Evolutionary conservation across 805 yeast genomes (phyloP), one percentile per base, ranked within the genome.

Genomic region (Candida ortonii): DNA sequence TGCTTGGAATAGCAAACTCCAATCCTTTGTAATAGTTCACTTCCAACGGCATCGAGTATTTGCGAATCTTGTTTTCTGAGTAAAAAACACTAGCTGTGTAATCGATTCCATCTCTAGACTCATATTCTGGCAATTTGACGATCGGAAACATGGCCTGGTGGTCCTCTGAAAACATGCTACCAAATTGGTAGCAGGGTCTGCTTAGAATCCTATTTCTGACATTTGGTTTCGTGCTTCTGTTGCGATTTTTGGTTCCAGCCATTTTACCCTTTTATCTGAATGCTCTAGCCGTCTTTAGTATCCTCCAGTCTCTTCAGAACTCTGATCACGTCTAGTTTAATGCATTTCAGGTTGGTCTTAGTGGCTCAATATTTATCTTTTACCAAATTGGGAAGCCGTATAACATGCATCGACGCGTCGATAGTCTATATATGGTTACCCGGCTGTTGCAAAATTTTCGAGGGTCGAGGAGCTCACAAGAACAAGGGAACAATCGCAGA

Each of bases 91-190:
- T 31, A 9, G 23, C 7, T 3, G 47, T 48, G 34, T 25, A 45
- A 18, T 49, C 53, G 22, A 49, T 45, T 5, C 46, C 47, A 30
- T 49, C 53, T 15, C 33, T 38, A n/a, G 47, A 28, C 17, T 28
- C 38, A 18, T 24, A 15, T 9, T 30, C 15, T 17, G 32, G 13
- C 9, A 34, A 17, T 7, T 33, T 34, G 10, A 47, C 16, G 20
- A 34, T 29, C 6, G 54, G 52, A 21, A 46, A 46, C 50, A 49
- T 47, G 5, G 39, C 23, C 4, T 41, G 38, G 11, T 25, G 30
- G 4, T 16, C 26, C 6, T 20, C 16, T 4, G 17, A 16, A 14
- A 22, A 47, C n/a, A 39, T 20, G 11, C 18, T 25, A 4, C 20
- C 14, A 20, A 44, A 8, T 20, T 20, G 22, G 22, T 20, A 8